Evolutionary conservation across 2,329 filamentous ascomycete genomes (phyloP), one percentile per base, ranked within the genome.

Genomic region (Penicillium sp.): DNA sequence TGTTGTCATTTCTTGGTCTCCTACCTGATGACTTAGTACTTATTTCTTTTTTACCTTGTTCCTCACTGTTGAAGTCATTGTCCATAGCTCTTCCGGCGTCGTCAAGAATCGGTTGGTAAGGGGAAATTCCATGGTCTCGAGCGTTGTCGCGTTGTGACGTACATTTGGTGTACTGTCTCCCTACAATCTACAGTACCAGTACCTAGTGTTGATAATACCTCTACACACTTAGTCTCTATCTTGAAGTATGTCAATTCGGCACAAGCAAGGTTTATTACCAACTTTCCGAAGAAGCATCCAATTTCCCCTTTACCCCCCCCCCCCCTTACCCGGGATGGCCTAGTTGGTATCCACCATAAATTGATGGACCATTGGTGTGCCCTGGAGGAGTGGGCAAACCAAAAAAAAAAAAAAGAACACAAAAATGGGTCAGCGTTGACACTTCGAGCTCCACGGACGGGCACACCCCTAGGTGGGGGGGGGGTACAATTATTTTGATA

Each of bases 51-150:
- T 65, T 45, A 56, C 55, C 45, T 62, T 62, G 49, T 63, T 60
- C 59, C 33, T 61, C 62, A 59, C 26, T 28, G 54, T 59, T 64
- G 59, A 65, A 65, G 52, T 51, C 57, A 65, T 67, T 69, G 66
- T 71, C 55, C 63, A 70, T 69, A 70, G 61, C 61, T 70, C 55
- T 58, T 65, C 57, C 64, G 68, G 68, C 68, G 68, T 70, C 68
- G 61, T 68, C 46, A 68, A 66, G 61, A 69, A 64, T 54, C 52
- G 65, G 68, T 53, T 63, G 68, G 66, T 66, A 64, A 68, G 59
- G 61, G 55, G 62, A 61, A 65, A 60, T 62, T 49, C 60, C 61
- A 61, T 51, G 43, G 59, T 64, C 60, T 56, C 48, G 55, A 59
- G 49, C 58, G 53, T 61, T 57, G 58, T 42, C 28, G 51, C 52